Conservation (phyloP, 352 stramenopile species). For the Stramenopiles sp. region DNA sequence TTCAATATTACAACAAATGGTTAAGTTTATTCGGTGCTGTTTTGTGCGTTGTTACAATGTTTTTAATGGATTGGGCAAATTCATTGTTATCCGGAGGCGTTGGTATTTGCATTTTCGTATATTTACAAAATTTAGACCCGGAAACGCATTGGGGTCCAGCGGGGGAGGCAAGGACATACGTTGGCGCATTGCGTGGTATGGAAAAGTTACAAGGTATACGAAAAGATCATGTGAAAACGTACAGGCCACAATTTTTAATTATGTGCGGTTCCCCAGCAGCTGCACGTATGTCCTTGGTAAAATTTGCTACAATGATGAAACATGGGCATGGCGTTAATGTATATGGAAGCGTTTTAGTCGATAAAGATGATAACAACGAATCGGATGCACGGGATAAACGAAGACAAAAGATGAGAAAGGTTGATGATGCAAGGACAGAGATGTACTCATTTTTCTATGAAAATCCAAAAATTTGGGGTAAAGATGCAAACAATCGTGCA, state of each 20-base stretch:
- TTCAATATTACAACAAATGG: slow-evolving; percentile 42
- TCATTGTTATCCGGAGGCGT: slow-evolving; percentile 16
- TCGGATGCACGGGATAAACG: not conserved
- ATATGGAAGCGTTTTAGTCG: not conserved
- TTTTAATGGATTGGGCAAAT: slow-evolving; percentile 29
- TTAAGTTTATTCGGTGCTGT: slow-evolving; percentile 33
- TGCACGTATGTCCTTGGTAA: not conserved
- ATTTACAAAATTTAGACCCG: too few relatives aligned
- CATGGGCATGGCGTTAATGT: not conserved
- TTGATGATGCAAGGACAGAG: not conserved
- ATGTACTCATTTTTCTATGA: slow-evolving; percentile 4
- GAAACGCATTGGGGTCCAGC: too few relatives aligned
- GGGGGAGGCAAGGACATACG: not conserved
- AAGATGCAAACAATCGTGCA: not conserved
- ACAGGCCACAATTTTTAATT: not conserved
- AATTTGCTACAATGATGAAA: not conserved
- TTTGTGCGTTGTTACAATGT: slow-evolving; percentile 36
- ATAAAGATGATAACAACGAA: not conserved
- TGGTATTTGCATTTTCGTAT: slow-evolving; percentile 15
- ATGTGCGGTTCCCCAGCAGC: not conserved
- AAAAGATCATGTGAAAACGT: not conserved
- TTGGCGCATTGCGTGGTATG: not conserved
- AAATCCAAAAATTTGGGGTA: not conserved
- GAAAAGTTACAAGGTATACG: not conserved
- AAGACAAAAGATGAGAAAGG: not conserved